A percentile compares a stretch with the other conserved stretches of the same genome.
Conservation (phyloP, 208 protist species). For the Naegleria fowleri region DNA sequence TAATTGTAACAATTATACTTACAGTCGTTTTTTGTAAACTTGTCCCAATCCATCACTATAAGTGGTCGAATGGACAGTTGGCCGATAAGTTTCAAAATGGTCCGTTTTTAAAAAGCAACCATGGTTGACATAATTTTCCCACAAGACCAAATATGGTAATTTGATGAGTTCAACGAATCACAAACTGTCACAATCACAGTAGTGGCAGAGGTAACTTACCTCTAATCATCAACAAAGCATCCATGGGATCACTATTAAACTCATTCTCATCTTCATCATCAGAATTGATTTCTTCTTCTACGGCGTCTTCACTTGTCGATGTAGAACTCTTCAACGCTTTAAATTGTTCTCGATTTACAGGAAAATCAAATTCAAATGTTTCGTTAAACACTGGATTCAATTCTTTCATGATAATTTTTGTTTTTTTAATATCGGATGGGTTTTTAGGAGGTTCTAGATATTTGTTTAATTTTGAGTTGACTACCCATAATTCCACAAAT, state of each 20-base stretch:
- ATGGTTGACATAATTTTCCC: too few species aligned
- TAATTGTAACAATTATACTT: too few species aligned
- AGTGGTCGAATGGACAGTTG: too few species aligned
- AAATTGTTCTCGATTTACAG: neutral
- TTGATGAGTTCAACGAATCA: too few species aligned
- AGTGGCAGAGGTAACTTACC: too few species aligned
- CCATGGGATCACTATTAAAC: neutral
- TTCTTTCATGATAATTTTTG: neutral
- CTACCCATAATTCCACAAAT: neutral
- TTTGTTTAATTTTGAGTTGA: neutral
- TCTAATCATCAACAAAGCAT: neutral
- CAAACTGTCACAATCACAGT: too few species aligned
- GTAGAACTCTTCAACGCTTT: neutral
- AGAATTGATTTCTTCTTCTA: neutral
- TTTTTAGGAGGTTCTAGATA: neutral
- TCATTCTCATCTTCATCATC: neutral
- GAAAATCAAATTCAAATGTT: neutral
- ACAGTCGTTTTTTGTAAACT: neutral
- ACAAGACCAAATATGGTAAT: too few species aligned
- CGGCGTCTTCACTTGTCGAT: neutral
- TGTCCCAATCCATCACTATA: neutral
- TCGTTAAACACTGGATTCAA: neutral
- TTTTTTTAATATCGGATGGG: neutral
- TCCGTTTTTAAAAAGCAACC: too few species aligned
- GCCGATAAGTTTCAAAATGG: too few species aligned